phyloP scores from a whole-genome alignment of 73 alveolate genomes.

The Blepharisma japonicum region DNA sequence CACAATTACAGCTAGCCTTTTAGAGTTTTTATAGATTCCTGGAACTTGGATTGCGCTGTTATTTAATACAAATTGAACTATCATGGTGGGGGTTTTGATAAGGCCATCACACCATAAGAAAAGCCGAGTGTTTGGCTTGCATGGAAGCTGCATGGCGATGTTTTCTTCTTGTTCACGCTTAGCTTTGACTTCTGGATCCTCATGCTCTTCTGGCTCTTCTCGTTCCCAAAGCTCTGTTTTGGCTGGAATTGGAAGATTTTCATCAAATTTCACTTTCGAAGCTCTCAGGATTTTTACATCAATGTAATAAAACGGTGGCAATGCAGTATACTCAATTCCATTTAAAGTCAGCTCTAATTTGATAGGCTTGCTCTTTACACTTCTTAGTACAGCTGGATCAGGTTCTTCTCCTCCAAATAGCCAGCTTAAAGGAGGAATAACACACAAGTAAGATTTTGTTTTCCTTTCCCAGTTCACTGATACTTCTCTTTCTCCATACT shows the following conservation, averaged over 20 bases:
- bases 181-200: conserved; percentile 49
- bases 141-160: conserved; percentile 42
- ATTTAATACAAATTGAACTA: conserved; percentile 31
- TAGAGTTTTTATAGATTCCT: conserved; percentile 43
- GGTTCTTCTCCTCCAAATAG: conserved; percentile 89
- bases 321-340: conserved; percentile 92
- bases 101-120: conserved; percentile 48
- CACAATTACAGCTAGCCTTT: conserved; percentile 50
- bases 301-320: conserved; percentile 80
- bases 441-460: conserved; percentile 73
- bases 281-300: conserved; percentile 76
- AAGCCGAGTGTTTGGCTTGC: conserved; percentile 48
- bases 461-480: conserved; percentile 96
- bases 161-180: conserved; percentile 65
- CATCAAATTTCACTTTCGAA: conserved; percentile 71
- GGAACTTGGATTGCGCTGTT: neutral
- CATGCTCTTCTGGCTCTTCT: conserved; percentile 77
- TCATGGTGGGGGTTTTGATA: conserved; percentile 29
- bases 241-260: conserved; percentile 69
- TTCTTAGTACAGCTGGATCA: conserved; percentile 71
- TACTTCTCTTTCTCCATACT: conserved; percentile 85
- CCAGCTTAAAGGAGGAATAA: conserved; percentile 94
- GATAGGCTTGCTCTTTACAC: conserved; percentile 62
- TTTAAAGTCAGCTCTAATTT: conserved; percentile 84
- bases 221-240: conserved; percentile 75